phyloP scores from a whole-genome alignment of 1,284 basidiomycete genomes.

The Leccinum glutinopallens region DNA sequence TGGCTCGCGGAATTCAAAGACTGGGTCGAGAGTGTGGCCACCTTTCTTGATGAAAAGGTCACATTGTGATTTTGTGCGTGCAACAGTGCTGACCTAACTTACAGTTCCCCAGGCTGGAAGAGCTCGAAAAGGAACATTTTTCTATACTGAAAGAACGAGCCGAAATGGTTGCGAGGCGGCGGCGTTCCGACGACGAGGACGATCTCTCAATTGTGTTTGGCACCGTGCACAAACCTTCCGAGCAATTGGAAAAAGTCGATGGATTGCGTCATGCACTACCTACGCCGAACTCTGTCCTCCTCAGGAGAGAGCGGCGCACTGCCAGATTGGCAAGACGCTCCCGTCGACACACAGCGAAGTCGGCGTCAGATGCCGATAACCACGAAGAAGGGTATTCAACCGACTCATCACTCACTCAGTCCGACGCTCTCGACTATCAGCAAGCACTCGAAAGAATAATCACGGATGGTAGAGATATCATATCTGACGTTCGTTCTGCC shows the following conservation, averaged over 20 bases:
- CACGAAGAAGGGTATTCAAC: conserved; percentile 87
- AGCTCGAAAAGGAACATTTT: conserved; percentile 80
- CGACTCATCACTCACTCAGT: conserved; percentile 69
- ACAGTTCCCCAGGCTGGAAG: conserved; percentile 85
- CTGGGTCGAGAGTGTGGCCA: conserved; percentile 87
- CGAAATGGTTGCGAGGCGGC: conserved; percentile 67
- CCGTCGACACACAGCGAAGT: conserved; percentile 39
- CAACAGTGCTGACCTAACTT: conserved; percentile 12
- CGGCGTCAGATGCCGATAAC: conserved; percentile 22
- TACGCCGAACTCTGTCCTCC: conserved; percentile 45
- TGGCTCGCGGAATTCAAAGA: conserved; percentile 88
- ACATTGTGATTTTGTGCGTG: conserved; percentile 6
- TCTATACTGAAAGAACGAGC: conserved; percentile 76
- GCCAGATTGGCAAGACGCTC: conserved; percentile 55
- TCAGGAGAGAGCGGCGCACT: conserved; percentile 54
- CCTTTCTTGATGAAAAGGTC: conserved; percentile 93
- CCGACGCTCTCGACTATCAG: conserved; percentile 72
- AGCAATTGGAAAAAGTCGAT: conserved; percentile 54
- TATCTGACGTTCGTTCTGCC: conserved; percentile 85
- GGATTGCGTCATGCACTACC: conserved; percentile 63
- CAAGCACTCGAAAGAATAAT: conserved; percentile 62
- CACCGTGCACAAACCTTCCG: conserved; percentile 40
- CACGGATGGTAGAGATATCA: conserved; percentile 53
- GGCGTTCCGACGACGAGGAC: conserved; percentile 77
- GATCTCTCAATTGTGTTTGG: conserved; percentile 81